These are phyloP conservation scores for Ogataea nakhonphanomensis DNA, from an alignment of 805 yeast genomes.

Conservation along the genomic window DNA sequence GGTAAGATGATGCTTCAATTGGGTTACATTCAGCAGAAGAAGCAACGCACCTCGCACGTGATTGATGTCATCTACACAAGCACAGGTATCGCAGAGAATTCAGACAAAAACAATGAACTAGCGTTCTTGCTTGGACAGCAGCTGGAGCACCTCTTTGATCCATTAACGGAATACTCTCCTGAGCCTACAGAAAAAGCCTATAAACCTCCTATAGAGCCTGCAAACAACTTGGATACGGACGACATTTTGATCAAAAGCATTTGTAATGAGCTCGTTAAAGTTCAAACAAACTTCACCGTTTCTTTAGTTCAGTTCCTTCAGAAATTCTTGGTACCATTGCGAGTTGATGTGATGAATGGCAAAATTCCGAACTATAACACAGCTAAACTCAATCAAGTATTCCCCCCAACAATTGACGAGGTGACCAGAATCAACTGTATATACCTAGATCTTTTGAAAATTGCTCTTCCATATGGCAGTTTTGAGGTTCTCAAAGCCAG, in stretches of 20 bases:
- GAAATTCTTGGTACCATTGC: constrained; percentile 71
- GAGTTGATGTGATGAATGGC: constrained; percentile 63
- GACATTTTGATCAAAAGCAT: constrained; percentile 45
- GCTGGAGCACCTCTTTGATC: constrained; percentile 84
- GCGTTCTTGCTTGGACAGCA: constrained; percentile 82
- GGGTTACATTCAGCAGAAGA: constrained; percentile 54
- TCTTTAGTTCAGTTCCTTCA: constrained; percentile 73
- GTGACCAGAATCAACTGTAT: constrained; percentile 86
- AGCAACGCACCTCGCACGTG: constrained; percentile 45
- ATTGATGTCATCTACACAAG: constrained; percentile 73
- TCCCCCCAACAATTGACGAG: constrained; percentile 96
- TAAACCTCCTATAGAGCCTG: constrained; percentile 46
- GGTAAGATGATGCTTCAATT: constrained; percentile 52
- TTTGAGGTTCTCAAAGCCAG: constrained; percentile 76
- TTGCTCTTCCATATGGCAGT: constrained; percentile 67
- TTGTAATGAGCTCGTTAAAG: constrained; percentile 59
- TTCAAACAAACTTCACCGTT: constrained; percentile 74
- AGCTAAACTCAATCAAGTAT: constrained; percentile 66
- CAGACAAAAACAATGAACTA: constrained; percentile 66
- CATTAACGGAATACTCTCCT: constrained; percentile 87
- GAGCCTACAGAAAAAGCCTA: constrained; percentile 76
- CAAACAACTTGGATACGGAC: constrained; percentile 23
- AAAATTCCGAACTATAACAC: constrained; percentile 54
- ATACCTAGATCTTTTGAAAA: constrained; percentile 66
- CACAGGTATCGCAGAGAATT: constrained; percentile 7